Evolutionary conservation across 352 stramenopile genomes (phyloP), one percentile per base, ranked within the genome.

Genomic region (Phytopythium mirpurense): DNA sequence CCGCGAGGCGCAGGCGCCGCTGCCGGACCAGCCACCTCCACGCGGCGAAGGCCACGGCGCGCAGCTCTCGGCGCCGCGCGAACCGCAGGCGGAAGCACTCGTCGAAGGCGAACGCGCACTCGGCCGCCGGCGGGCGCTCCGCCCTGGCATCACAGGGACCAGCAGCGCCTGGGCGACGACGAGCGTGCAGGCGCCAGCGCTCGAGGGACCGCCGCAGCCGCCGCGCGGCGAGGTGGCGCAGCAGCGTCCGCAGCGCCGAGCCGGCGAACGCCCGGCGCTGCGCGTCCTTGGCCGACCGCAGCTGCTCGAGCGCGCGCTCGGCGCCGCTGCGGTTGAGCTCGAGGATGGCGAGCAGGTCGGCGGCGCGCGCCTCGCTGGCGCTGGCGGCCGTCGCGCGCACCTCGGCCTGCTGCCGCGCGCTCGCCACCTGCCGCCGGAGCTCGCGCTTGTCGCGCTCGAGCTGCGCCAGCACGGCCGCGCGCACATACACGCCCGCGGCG

Each of bases 291-390:
- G 71, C 44, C 12, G 47, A 51, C 54, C 66, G 71, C 26, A 76
- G 50, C 32, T 67, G 37, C 29, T 48, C 45, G 27, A 81, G 36
- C 6, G 63, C 71, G 37, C 65, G 61, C 56, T 82, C 62, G 1
- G 73, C 69, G 6, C 78, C 71, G 27, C 54, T 67, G 52, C 80
- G 82, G 56, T 87, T 87, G 62, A 87, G 63, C 56, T 81, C 69
- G 47, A 87, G 62, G 69, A 87, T 85, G 37, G 71, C 80, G 56
- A 87, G 61, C 50, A 87, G 54, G 47, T 87, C 76, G 45, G 80
- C 82, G 29, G 83, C 62, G 41, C 82, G 79, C 42, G 68, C 62
- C 40, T 84, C 64, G 43, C 61, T 70, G 9, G 60, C 69, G 36
- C 57, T 46, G 0, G 75, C 56, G 11, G 76, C 58, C 0, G 76